Evolutionary conservation across 176 grass and related monocot genomes (phyloP).

Genomic region (Musa acuminata): DNA sequence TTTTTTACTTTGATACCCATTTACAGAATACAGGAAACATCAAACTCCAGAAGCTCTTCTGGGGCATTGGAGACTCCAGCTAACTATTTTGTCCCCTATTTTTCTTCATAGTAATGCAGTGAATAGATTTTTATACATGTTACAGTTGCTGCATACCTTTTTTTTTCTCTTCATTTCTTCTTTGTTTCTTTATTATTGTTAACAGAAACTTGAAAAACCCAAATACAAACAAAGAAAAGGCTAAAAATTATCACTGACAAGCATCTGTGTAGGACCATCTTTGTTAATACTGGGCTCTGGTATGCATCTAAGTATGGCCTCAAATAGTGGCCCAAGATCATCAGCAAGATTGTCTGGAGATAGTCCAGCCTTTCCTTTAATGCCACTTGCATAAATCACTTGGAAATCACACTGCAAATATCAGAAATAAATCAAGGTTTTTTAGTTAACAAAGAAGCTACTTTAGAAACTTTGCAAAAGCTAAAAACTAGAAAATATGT

Average conservation of each 20-base stretch:
- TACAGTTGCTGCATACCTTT: no score
- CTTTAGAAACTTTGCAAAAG: slow-evolving; percentile 12
- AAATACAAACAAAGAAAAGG: slow-evolving; percentile 13
- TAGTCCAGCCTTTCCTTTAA: slow-evolving; percentile 85
- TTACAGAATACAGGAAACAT: no score
- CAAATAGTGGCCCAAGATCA: slow-evolving; percentile 95
- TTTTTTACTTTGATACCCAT: no score
- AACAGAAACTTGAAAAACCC: slow-evolving; percentile 10
- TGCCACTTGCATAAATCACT: slow-evolving; percentile 90
- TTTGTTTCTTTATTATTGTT: no score
- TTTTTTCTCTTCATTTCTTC: no score
- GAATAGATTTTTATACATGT: no score
- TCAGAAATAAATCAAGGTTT: slow-evolving; percentile 13
- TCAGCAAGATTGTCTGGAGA: slow-evolving; percentile 72
- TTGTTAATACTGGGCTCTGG: slow-evolving; percentile 90
- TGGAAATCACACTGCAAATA: slow-evolving; percentile 86
- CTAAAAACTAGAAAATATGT: slow-evolving; percentile 15
- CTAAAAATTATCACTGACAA: slow-evolving; percentile 48
- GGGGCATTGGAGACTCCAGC: no score
- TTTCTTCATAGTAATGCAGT: no score
- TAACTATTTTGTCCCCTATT: no score
- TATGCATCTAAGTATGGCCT: slow-evolving; percentile 96
- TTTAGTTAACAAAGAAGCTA: slow-evolving; percentile 16
- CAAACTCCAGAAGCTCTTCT: no score
- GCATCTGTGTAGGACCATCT: slow-evolving; percentile 83